These are phyloP conservation scores for Syzygium syzygioides DNA, from an alignment of 441 rosid species.

Conservation along the genomic window DNA sequence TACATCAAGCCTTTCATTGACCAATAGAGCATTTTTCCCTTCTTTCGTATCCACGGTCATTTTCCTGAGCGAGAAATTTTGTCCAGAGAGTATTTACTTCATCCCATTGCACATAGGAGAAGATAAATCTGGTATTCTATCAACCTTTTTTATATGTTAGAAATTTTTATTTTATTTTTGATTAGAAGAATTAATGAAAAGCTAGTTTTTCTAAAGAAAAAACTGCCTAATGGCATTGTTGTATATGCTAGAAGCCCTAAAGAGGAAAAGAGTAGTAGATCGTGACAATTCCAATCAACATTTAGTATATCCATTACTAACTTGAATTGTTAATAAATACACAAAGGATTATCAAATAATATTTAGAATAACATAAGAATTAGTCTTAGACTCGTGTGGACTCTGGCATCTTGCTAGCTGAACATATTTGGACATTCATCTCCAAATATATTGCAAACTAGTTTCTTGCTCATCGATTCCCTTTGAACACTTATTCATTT, in stretches of 20 bases:
- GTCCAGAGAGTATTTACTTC: not conserved
- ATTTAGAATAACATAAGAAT: too few relatives aligned
- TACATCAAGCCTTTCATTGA: not conserved
- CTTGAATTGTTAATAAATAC: not conserved
- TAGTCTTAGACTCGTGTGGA: too few relatives aligned
- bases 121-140: not conserved
- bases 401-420: too few relatives aligned
- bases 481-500: too few relatives aligned
- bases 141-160: not conserved
- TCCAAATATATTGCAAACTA: too few relatives aligned
- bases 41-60: too few relatives aligned
- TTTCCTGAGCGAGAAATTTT: not conserved
- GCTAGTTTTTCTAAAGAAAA: not conserved
- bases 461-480: too few relatives aligned
- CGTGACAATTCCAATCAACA: not conserved
- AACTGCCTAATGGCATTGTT: not conserved
- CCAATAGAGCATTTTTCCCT: not conserved
- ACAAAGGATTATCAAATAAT: too few relatives aligned
- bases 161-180: fast-evolving
- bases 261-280: not conserved
- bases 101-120: not conserved
- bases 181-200: not conserved
- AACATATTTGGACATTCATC: too few relatives aligned
- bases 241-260: not conserved
- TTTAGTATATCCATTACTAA: not conserved